Base-by-base conservation (phyloP, 495 filamentous ascomycete genomes). In the Podospora appendiculata region DNA sequence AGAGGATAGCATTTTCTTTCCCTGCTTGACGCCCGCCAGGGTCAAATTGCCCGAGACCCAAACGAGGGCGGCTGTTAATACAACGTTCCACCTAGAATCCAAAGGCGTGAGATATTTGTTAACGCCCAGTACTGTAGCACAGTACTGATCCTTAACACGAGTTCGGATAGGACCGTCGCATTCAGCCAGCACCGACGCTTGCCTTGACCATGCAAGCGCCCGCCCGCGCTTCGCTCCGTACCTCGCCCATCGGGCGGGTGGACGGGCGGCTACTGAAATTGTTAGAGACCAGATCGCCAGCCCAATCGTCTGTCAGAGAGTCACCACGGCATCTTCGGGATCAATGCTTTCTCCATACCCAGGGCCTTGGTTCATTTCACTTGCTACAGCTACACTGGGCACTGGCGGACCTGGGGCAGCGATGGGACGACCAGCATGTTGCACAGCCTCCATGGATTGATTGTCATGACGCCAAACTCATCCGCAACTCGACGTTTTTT, bases 261-360 rank as follows among this genome's bases (percentile, higher is more conserved):
- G 25, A 25, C 41, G 14, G 53, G 59, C 59, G 59, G 47, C 50
- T 62, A 52, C 48, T 56, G 54, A 60, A 53, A 62, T 62, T 59
- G 59, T 57, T 59, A 62, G 54, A 55, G 54, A 35, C 48, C 56
- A 17, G 38, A 17, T 36, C 8, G 42, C 45, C 52, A 46, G 14
- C 55, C 54, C 47, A 50, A 44, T 50, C 58, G 41, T 48, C 51
- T 52, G 45, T 54, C 51, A 50, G 51, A 53, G 43, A 47, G 13
- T 16, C 7, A 4, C 38, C 17, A 35, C 13, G 32, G 32, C 33
- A 19, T 9, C 46, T 47, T n/a, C 17, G 47, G 39, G 8, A 43
- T 46, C 32, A 9, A 46, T 47, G 32, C 16, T 46, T 46, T 45
- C 25, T 25, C 25, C 25, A 25, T 25, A 2, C 25, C 25, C 25